Conservation (phyloP, 2,329 filamentous ascomycete species). For the Tetracladium maxilliforme region DNA sequence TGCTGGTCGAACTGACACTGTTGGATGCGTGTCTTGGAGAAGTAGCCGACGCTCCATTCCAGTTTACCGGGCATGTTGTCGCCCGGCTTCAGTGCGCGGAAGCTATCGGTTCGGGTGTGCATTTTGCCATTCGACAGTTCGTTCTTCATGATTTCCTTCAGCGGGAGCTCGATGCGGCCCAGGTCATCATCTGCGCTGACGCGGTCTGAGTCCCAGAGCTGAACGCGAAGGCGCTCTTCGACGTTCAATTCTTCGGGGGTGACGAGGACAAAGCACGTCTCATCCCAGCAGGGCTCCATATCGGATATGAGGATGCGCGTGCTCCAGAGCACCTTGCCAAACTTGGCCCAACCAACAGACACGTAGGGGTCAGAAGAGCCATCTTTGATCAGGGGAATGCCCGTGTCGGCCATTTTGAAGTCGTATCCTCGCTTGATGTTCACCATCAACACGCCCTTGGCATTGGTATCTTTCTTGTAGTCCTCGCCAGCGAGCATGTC, state of each 20-base stretch:
- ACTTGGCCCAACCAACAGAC: slow-evolving; percentile 63
- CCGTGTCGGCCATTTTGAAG: slow-evolving; percentile 57
- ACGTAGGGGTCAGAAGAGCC: slow-evolving; percentile 59
- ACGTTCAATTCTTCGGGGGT: slow-evolving; percentile 59
- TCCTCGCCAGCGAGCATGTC: slow-evolving; percentile 67
- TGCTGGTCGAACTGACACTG: slow-evolving; percentile 46
- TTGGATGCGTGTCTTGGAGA: slow-evolving; percentile 49
- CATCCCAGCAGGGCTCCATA: slow-evolving; percentile 57
- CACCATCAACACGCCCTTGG: slow-evolving; percentile 49
- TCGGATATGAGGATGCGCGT: slow-evolving; percentile 51
- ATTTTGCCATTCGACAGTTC: slow-evolving; percentile 45
- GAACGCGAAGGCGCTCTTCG: slow-evolving; percentile 51
- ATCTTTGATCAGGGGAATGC: slow-evolving; percentile 41
- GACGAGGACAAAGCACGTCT: slow-evolving; percentile 55
- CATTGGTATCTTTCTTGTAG: slow-evolving; percentile 60
- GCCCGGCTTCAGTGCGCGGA: slow-evolving; percentile 47
- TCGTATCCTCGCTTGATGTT: slow-evolving; percentile 51
- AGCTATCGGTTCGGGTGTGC: slow-evolving; percentile 47
- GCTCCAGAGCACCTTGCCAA: slow-evolving; percentile 52
- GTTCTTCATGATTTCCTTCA: slow-evolving; percentile 49
- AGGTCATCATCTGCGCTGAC: slow-evolving; percentile 61
- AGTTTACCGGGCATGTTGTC: slow-evolving; percentile 56
- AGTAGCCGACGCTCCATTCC: slow-evolving; percentile 59
- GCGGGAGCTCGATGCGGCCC: slow-evolving; percentile 54
- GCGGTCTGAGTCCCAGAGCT: slow-evolving; percentile 65